Conservation (phyloP, 2,329 filamentous ascomycete species). For the Fusarium begoniae region DNA sequence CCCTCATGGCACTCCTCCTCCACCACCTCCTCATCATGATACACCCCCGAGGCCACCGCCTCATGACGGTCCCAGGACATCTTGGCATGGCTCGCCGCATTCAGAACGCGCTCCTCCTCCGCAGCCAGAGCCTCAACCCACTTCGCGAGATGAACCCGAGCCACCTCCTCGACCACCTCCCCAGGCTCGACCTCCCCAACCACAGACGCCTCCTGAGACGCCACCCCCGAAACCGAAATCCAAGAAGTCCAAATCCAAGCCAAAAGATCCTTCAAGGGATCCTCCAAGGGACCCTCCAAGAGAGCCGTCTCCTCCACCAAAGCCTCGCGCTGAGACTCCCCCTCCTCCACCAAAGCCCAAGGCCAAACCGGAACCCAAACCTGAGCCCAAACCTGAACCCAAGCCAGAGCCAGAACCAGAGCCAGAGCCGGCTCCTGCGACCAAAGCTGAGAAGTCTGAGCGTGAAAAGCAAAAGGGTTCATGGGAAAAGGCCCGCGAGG, state of each 20-base stretch:
- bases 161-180: conserved; percentile 38
- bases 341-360: conserved; percentile 35
- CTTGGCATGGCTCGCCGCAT: conserved; percentile 49
- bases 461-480: conserved; percentile 55
- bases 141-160: conserved; percentile 33
- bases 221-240: conserved; percentile 41
- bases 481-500: conserved; percentile 76
- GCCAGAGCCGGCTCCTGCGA: conserved; percentile 37
- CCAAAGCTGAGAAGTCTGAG: conserved; percentile 34
- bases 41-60: conserved; percentile 40
- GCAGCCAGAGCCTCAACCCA: conserved; percentile 29
- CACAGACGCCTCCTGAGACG: conserved; percentile 33
- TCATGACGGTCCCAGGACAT: conserved; percentile 49
- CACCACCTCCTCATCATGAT: conserved; percentile 46
- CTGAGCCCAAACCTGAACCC: neutral
- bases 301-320: conserved; percentile 36
- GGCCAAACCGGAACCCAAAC: conserved; percentile 33
- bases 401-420: neutral
- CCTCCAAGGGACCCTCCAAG: conserved; percentile 19
- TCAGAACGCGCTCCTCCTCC: conserved; percentile 41
- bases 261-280: conserved; percentile 28
- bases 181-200: conserved; percentile 28
- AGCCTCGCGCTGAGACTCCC: conserved; percentile 28
- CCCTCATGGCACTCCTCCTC: too few relatives aligned
- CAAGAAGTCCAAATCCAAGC: conserved; percentile 10